These are phyloP conservation scores for Geotrichum candidum DNA, from an alignment of 1,139 yeast species.

Conservation along the genomic window DNA sequence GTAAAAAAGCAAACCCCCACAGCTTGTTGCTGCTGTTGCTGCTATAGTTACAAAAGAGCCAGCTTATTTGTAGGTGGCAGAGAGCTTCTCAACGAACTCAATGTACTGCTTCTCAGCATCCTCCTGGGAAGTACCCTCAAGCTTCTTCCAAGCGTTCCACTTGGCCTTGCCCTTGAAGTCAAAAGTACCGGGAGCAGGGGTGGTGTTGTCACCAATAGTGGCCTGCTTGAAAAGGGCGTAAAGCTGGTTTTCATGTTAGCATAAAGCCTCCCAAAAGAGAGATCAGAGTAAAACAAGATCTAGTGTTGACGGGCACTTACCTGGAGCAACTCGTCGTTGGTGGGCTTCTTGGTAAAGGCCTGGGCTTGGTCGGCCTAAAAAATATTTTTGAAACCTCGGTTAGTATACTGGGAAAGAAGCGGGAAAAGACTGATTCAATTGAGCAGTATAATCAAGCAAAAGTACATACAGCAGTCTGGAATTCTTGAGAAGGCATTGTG, in stretches of 20 bases:
- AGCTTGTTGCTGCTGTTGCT: neutral
- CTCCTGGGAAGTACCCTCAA: slow-evolving; percentile 78
- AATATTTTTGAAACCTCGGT: neutral
- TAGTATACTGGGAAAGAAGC: neutral
- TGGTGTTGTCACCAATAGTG: slow-evolving; percentile 88
- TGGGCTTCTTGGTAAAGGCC: slow-evolving; percentile 68
- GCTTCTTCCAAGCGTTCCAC: slow-evolving; percentile 94
- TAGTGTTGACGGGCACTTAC: neutral
- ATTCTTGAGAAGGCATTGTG: slow-evolving; percentile 5
- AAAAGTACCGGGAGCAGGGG: slow-evolving; percentile 73
- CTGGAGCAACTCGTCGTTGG: slow-evolving; percentile 71
- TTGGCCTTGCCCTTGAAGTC: slow-evolving; percentile 94
- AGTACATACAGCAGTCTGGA: neutral
- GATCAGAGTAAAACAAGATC: too few species aligned
- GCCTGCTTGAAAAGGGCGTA: slow-evolving; percentile 96
- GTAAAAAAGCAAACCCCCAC: neutral
- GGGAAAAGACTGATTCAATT: neutral
- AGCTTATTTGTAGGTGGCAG: slow-evolving; percentile 42
- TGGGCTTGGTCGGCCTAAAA: slow-evolving; percentile 73
- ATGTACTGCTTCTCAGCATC: slow-evolving; percentile 90
- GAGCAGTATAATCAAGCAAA: neutral
- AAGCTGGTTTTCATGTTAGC: slow-evolving; percentile 30
- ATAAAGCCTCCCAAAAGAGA: slow-evolving; percentile 36
- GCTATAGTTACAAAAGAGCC: neutral
- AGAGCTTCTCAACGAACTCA: slow-evolving; percentile 62